Percentiles rank a stretch among this genome's conserved stretches.
These are phyloP conservation scores for Aspergillus sp. DNA, from an alignment of 2,329 filamentous ascomycete genomes.

Conservation along the genomic window DNA sequence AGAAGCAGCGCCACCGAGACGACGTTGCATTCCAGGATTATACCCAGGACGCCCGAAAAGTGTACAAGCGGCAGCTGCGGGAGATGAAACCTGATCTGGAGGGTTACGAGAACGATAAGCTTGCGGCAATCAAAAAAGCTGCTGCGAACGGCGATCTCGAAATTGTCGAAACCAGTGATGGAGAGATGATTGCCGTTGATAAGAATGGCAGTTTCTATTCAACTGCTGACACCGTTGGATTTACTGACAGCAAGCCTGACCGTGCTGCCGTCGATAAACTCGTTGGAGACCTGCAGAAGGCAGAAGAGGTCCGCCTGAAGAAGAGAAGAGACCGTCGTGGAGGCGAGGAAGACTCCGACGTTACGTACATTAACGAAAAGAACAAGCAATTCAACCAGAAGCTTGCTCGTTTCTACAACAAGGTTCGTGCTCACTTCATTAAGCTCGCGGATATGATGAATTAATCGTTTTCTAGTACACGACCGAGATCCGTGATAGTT, in stretches of 20 bases:
- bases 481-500: constrained; percentile 92
- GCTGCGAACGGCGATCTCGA: constrained; percentile 82
- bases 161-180: constrained; percentile 92
- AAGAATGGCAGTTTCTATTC: constrained; percentile 88
- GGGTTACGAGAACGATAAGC: constrained; percentile 83
- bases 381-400: constrained; percentile 99
- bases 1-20: constrained; percentile 77
- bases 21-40: constrained; percentile 91
- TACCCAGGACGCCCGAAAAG: constrained; percentile 79
- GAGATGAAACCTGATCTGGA: constrained; percentile 76
- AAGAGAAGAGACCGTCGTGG: constrained; percentile 79
- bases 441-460: not conserved
- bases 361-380: constrained; percentile 99
- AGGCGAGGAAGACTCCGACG: constrained; percentile 82
- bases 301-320: constrained; percentile 82
- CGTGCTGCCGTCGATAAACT: constrained; percentile 84
- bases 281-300: constrained; percentile 81
- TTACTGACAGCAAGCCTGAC: constrained; percentile 81
- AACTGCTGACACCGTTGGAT: constrained; percentile 77
- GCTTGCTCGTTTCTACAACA: constrained; percentile 92
- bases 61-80: constrained; percentile 87
- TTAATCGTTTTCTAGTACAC: constrained; percentile 64
- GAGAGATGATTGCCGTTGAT: constrained; percentile 91
- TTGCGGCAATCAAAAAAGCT: constrained; percentile 78
- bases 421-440: constrained; percentile 49